Percentiles rank a stretch among this genome's conserved stretches.
Conservation (phyloP, 1,284 basidiomycete genomes). For the Abortiporus biennis region DNA sequence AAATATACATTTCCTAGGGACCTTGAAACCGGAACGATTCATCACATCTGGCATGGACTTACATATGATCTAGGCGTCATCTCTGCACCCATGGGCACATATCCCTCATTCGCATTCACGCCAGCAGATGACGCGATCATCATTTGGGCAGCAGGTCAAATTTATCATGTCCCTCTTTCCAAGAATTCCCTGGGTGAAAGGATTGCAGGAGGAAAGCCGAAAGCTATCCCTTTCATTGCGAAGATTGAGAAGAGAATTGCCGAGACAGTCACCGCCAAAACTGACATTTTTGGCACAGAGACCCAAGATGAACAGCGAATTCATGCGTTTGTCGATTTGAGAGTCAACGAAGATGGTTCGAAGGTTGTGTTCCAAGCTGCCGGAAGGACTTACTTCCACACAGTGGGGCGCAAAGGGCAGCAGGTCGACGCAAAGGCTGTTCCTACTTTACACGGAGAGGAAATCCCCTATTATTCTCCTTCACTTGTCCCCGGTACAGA, state of each 20-base stretch:
- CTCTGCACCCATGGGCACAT: conserved; percentile 70
- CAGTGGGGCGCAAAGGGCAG: conserved; percentile 26
- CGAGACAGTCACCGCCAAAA: conserved; percentile 43
- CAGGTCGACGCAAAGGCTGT: conserved; percentile 27
- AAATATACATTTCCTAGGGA: conserved; percentile 39
- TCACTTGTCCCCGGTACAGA: conserved; percentile 45
- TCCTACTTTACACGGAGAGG: conserved; percentile 38
- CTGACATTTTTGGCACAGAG: conserved; percentile 46
- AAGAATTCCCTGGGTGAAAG: conserved; percentile 45
- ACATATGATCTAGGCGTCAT: conserved; percentile 57
- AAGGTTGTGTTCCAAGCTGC: conserved; percentile 51
- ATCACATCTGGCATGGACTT: conserved; percentile 63
- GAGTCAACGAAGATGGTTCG: conserved; percentile 44
- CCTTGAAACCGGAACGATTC: conserved; percentile 55
- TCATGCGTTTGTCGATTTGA: conserved; percentile 53
- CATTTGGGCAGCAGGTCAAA: conserved; percentile 69
- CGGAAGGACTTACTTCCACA: conserved; percentile 45
- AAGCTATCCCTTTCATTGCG: conserved; percentile 50
- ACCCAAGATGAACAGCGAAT: conserved; percentile 47
- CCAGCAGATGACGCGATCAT: conserved; percentile 56
- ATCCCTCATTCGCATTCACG: conserved; percentile 66
- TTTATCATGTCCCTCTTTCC: conserved; percentile 52
- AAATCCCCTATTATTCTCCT: conserved; percentile 64
- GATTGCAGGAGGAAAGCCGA: conserved; percentile 34
- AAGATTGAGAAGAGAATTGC: conserved; percentile 59